Evolutionary conservation across 192 early-diverging fungal genomes (phyloP), one percentile per base, ranked within the genome.

Genomic region (Ambispora gerdemannii): DNA sequence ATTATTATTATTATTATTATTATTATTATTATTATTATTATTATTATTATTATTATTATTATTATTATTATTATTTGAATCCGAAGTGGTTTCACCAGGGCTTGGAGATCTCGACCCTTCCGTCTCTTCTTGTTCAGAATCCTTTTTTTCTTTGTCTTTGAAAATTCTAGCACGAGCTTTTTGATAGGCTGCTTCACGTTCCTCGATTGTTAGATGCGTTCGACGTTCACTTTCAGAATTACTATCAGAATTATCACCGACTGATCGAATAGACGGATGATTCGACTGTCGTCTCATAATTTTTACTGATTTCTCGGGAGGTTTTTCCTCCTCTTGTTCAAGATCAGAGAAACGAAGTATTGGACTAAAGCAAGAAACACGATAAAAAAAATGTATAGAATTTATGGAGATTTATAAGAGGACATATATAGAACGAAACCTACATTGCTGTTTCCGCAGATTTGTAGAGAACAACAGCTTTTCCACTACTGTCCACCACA

Each of bases 151-250:
- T 47, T 70, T 73, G 33, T 87, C 87, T 56, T 86, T 80, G 67
- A 91, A 91, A 50, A 91, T 91, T 35, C 85, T 72, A 15, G 87
- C 88, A 58, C 90, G 78, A 4, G 90, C 90, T 33, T 82, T 80
- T 70, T 89, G 86, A 69, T 91, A 91, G 7, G 84, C 85, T 11
- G 81, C 84, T 62, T 88, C 82, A 20, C 87, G 78, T 63, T 89
- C 88, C 68, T 90, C 86, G 34, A 87, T 76, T 0, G 89, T 83
- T 70, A 83, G 78, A 15, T 43, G 15, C 38, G 77, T 75, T 63
- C 76, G 79, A 25, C 80, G 76, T 22, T 78, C 76, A 13, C 66
- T 60, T 25, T 79, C 82, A 24, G 69, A 64, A 17, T 76, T 68
- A 28, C 73, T 75, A 13, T 83, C 81, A 3, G 75, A 67, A 15